Evolutionary conservation across 192 early-diverging fungal species (phyloP).

Genomic region (Cetraspora pellucida): DNA sequence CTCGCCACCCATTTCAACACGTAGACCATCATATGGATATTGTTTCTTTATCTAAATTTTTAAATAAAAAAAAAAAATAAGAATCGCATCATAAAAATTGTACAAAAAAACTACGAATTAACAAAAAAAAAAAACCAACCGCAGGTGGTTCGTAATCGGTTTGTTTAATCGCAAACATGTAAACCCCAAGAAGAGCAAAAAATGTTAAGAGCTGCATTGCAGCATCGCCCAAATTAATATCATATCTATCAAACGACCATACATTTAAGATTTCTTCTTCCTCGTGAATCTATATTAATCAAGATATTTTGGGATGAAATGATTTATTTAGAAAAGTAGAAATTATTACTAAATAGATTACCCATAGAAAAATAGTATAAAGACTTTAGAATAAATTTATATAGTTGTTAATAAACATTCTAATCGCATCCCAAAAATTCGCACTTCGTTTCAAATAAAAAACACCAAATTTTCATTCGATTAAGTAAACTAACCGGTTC

Average conservation of each 20-base stretch:
- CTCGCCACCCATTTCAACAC: conserved; percentile 21
- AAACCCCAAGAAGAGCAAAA: neutral
- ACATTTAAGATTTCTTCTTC: conserved; percentile 24
- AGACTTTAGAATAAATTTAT: neutral
- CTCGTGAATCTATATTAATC: conserved; percentile 21
- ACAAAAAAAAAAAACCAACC: neutral
- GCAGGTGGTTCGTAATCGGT: neutral
- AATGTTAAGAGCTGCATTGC: neutral
- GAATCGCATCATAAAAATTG: neutral
- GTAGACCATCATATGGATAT: conserved; percentile 21
- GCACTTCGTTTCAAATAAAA: too few species aligned
- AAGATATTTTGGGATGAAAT: neutral
- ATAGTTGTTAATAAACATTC: neutral
- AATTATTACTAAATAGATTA: neutral
- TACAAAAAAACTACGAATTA: neutral
- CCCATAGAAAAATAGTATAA: neutral
- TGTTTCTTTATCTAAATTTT: neutral
- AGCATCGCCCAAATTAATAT: neutral
- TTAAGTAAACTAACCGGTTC: neutral
- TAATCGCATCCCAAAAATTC: neutral
- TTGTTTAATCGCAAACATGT: neutral
- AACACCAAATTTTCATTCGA: too few species aligned
- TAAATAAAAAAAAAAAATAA: neutral
- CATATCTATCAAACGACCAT: conserved; percentile 11
- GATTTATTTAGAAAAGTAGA: too few species aligned